Conservation (phyloP, 768 basidiomycete species). For the Panaeolus cyanescens region DNA sequence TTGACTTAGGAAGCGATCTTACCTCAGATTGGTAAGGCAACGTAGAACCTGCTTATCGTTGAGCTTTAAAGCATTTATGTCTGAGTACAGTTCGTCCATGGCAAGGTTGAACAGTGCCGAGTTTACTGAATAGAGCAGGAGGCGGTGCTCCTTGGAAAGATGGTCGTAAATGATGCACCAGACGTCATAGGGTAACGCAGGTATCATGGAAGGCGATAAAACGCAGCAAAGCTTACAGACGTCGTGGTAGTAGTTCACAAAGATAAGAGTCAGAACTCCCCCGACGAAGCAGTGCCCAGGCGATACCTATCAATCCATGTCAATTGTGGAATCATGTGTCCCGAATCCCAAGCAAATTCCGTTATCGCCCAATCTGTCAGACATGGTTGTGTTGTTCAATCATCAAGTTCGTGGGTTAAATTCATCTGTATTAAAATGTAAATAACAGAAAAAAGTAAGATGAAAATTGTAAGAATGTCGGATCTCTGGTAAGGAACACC, state of each 20-base stretch:
- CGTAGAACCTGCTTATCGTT: conserved; percentile 6
- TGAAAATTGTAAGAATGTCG: conserved; percentile 13
- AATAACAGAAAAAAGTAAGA: conserved; percentile 8
- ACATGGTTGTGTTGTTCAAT: no score
- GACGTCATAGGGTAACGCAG: conserved; percentile 23
- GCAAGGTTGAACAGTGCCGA: conserved; percentile 28
- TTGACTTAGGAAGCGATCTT: neutral
- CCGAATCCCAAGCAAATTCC: no score
- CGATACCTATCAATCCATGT: neutral
- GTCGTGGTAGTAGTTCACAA: neutral
- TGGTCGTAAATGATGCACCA: conserved; percentile 30
- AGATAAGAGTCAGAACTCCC: neutral
- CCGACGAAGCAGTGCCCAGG: neutral
- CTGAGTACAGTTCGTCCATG: conserved; percentile 14
- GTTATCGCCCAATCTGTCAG: no score
- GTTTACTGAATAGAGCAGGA: conserved; percentile 23
- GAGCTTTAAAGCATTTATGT: conserved; percentile 8
- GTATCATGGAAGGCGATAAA: neutral
- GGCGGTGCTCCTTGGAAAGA: conserved; percentile 17
- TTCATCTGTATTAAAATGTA: neutral
- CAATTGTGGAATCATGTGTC: neutral
- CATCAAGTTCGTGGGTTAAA: neutral
- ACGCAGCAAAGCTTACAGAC: neutral
- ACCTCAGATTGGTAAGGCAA: conserved; percentile 14
- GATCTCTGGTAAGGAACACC: conserved; percentile 30